phyloP scores from a whole-genome alignment of 768 basidiomycete genomes.

The Suillus spraguei region DNA sequence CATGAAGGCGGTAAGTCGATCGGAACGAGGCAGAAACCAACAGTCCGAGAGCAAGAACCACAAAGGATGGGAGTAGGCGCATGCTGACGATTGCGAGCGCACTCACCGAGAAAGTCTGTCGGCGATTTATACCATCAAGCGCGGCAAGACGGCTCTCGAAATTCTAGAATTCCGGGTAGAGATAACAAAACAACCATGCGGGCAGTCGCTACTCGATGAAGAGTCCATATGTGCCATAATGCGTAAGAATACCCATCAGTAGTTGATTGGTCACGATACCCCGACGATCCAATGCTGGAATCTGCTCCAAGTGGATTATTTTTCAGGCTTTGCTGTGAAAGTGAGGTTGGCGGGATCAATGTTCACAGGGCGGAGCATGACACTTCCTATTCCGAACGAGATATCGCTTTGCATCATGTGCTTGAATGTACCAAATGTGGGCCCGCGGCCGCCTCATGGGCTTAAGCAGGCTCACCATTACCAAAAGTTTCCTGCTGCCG shows the following conservation, averaged over 20 bases:
- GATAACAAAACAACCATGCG: conserved; percentile 6
- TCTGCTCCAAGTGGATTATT: neutral
- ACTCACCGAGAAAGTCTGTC: neutral
- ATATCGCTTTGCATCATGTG: neutral
- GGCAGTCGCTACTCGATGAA: neutral
- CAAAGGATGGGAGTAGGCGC: conserved; percentile 9
- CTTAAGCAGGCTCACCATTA: neutral
- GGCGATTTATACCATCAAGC: neutral
- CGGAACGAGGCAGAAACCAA: conserved; percentile 14
- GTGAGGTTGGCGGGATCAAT: neutral
- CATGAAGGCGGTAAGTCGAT: conserved; percentile 45
- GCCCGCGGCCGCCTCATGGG: conserved; percentile 4
- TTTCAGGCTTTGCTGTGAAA: neutral
- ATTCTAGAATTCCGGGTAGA: neutral
- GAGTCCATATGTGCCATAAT: neutral
- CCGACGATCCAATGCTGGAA: neutral
- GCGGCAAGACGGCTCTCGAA: neutral
- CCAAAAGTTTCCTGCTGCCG: neutral
- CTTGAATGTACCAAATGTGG: neutral
- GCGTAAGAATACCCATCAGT: conserved; percentile 7
- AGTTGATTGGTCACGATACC: neutral
- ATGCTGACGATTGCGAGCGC: neutral
- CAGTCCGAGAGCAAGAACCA: conserved; percentile 4
- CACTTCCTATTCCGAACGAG: neutral
- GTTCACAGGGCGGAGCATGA: neutral